Percentiles rank a stretch among this genome's conserved stretches.
phyloP scores from a whole-genome alignment of 768 basidiomycete species.

The Mycena filopes region DNA sequence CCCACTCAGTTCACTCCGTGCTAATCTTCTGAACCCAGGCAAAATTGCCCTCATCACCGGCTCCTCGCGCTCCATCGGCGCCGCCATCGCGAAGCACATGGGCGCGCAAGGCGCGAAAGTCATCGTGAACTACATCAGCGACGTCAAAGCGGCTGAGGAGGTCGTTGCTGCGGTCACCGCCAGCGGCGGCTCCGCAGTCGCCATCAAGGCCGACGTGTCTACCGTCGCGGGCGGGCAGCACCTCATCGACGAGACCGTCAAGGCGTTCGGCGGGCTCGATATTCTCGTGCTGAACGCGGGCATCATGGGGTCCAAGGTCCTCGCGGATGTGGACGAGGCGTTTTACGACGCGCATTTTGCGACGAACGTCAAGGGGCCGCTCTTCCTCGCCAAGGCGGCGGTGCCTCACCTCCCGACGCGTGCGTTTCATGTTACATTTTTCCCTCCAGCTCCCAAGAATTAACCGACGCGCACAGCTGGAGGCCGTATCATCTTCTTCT shows the following conservation, averaged over 20 bases:
- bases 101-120: conserved; percentile 67
- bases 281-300: conserved; percentile 71
- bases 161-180: conserved; percentile 60
- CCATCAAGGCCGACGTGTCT: conserved; percentile 63
- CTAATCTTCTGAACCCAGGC: too few relatives aligned
- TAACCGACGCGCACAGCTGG: conserved; percentile 51
- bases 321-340: conserved; percentile 64
- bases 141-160: conserved; percentile 52
- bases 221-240: conserved; percentile 57
- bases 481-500: conserved; percentile 68
- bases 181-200: conserved; percentile 53
- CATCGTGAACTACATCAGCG: conserved; percentile 64
- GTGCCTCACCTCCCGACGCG: conserved; percentile 54
- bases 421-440: conserved; percentile 37
- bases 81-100: conserved; percentile 62
- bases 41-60: conserved; percentile 72
- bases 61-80: conserved; percentile 69
- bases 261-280: conserved; percentile 62
- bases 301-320: conserved; percentile 60
- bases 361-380: conserved; percentile 67
- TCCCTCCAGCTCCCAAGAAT: neutral
- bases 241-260: conserved; percentile 60
- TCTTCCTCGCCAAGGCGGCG: conserved; percentile 64
- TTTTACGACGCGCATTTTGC: conserved; percentile 62
- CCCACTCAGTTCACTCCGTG: too few relatives aligned